Evolutionary conservation across 2,329 filamentous ascomycete genomes (phyloP).

Genomic region (Alternaria angustiovoidea): DNA sequence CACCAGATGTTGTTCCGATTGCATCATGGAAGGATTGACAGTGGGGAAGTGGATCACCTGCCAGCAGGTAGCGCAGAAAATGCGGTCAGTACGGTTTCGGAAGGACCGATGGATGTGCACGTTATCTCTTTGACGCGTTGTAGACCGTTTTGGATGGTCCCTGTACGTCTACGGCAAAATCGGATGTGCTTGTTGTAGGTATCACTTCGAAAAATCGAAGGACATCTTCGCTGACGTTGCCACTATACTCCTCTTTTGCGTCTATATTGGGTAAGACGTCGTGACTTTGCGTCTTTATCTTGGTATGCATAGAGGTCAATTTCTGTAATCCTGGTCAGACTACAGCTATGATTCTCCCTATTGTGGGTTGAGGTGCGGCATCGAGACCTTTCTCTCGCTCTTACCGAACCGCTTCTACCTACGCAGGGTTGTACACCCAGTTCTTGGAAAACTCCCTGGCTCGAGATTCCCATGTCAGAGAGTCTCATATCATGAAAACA

Average conservation of each 20-base stretch:
- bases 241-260: not conserved
- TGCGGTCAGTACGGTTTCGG: conserved; percentile 7
- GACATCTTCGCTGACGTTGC: not conserved
- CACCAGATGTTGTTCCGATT: not conserved
- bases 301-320: not conserved
- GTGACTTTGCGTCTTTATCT: not conserved
- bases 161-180: not conserved
- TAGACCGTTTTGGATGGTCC: not conserved
- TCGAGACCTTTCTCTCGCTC: not conserved
- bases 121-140: not conserved
- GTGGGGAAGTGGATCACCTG: conserved; percentile 6
- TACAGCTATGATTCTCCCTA: not conserved
- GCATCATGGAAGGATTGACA: not conserved
- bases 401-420: not conserved
- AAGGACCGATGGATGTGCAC: not conserved
- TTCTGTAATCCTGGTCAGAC: not conserved
- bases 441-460: not conserved
- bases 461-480: not conserved
- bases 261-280: not conserved
- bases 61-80: not conserved
- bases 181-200: not conserved
- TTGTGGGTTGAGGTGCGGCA: not conserved
- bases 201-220: not conserved
- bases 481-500: not conserved
- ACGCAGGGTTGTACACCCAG: not conserved